These are phyloP conservation scores for Chalaropsis thielavioides DNA, from an alignment of 2,329 filamentous ascomycete species.

Conservation along the genomic window DNA sequence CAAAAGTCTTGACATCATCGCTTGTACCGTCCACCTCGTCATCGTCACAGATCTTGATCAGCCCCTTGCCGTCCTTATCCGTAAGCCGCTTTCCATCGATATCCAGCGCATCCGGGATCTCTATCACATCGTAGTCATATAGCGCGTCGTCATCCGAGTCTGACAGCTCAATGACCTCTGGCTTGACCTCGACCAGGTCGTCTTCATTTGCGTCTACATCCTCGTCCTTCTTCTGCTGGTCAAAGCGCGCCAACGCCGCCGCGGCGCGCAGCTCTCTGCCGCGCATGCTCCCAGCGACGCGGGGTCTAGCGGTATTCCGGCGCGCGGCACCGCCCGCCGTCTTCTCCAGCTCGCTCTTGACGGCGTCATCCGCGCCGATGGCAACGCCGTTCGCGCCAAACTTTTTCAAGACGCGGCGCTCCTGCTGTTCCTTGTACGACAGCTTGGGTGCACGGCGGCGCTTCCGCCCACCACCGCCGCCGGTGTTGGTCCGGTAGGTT, in stretches of 20 bases:
- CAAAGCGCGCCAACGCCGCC: slow-evolving; percentile 62
- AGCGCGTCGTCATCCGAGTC: slow-evolving; percentile 22
- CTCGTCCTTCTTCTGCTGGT: slow-evolving; percentile 29
- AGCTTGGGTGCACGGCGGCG: slow-evolving; percentile 34
- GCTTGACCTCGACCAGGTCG: slow-evolving; percentile 25
- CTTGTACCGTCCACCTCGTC: slow-evolving; percentile 48
- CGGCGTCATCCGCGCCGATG: slow-evolving; percentile 53
- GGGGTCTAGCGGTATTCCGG: slow-evolving; percentile 42
- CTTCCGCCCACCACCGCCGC: slow-evolving; percentile 31
- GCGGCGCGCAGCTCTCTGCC: slow-evolving; percentile 63
- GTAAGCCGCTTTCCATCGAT: slow-evolving; percentile 49
- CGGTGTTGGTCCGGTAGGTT: slow-evolving; percentile 48
- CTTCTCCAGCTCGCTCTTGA: slow-evolving; percentile 49
- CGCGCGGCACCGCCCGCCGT: slow-evolving; percentile 37
- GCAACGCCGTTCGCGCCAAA: slow-evolving; percentile 57
- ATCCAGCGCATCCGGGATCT: slow-evolving; percentile 41
- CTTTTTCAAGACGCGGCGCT: slow-evolving; percentile 57
- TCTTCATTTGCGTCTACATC: slow-evolving; percentile 18
- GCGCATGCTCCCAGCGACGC: slow-evolving; percentile 58
- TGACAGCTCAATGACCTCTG: slow-evolving; percentile 29
- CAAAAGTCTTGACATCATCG: slow-evolving; percentile 34
- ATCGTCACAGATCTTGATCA: slow-evolving; percentile 58
- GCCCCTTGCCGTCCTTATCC: slow-evolving; percentile 49
- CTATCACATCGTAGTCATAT: slow-evolving; percentile 1
- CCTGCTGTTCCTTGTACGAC: slow-evolving; percentile 58